Evolutionary conservation across 129 eudicot genomes (phyloP), one percentile per base, ranked within the genome.

Genomic region (Arctium lappa): DNA sequence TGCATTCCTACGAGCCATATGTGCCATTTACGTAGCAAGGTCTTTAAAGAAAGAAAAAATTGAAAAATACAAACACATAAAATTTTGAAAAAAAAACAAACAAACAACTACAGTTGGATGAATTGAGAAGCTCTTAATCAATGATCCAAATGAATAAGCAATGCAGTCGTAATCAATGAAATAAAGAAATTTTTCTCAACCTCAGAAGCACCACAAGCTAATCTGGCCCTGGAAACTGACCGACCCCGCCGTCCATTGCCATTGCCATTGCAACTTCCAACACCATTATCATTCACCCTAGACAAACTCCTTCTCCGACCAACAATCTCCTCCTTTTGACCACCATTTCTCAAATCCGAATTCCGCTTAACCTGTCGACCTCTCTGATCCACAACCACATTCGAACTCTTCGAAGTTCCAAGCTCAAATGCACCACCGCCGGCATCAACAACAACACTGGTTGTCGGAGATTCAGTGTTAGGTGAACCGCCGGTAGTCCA

Each of bases 341-440:
- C 72, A 74, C 82, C 82, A 15, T 63, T 82, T 3, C 83, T 72
- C 30, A 73, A 44, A 73, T 87, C 89, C 0, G 80, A 38, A 92
- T 77, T 81, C 75, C 98, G 82, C 0, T 86, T 71, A 70, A 86
- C 87, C 3, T 94, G 72, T 42, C 97, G 88, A 8, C 97, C 97
- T 85, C 98, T 88, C 83, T 90, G 37, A 46, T 31, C 33, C 69
- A 31, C 83, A 62, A 15, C 82, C n/a, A 77, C 60, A 74, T 79
- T 81, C 73, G 76, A 36, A 40, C 36, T 68, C 76, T 69, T 79
- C 3, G 8, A 39, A 8, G 27, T 27, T 18, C 7, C 60, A 16
- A 71, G 62, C 36, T 63, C 73, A 6, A 65, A 29, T 6, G 9
- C 60, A 30, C 50, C 74, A 27, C 56, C 70, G 8, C 40, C 70